Base-by-base conservation (phyloP, 352 stramenopile genomes). In the Phytopythium montanum region DNA sequence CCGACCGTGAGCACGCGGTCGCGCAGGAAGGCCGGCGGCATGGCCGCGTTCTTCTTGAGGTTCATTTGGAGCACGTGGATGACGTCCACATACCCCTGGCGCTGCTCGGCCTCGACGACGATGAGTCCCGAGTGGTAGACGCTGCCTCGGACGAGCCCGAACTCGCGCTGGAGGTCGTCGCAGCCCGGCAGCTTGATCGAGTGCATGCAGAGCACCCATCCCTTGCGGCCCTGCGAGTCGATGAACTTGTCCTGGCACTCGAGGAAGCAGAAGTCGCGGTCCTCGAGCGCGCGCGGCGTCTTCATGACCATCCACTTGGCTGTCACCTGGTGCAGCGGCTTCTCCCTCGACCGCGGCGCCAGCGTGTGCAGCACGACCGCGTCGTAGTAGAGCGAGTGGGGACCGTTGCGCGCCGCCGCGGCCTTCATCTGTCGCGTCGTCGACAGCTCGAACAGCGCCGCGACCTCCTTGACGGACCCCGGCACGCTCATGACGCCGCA, bases 211-310 rank as follows among this genome's bases (percentile, higher is more conserved):
- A 94, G 53, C 16, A 95, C 82, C 86, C 86, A 95, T 7, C 86
- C 86, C 60, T 89, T 88, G 58, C 84, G 79, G 28, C 86, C 84
- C 33, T 64, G 72, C 25, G 84, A 82, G 67, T 95, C 86, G 4
- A 89, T 85, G 51, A 95, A 95, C 70, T 91, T 86, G 69, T 95
- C 83, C 53, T 95, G 86, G 60, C 82, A 94, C 72, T 95, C 85
- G 21, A 90, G 60, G 57, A 76, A 90, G 63, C 79, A 90, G 61
- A 86, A 92, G 63, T 93, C 81, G 31, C 83, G 79, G 66, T 93
- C 73, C 14, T 77, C 70, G 1, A 91, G 53, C 23, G 77, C 81
- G 16, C 71, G 67, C n/a, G 83, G 79, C 56, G 72, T 81, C 54
- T 80, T 68, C 31, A 84, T 63, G 0, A 75, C 79, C 64, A 88